phyloP scores from a whole-genome alignment of 768 basidiomycete genomes.

The Boletus sp. region DNA sequence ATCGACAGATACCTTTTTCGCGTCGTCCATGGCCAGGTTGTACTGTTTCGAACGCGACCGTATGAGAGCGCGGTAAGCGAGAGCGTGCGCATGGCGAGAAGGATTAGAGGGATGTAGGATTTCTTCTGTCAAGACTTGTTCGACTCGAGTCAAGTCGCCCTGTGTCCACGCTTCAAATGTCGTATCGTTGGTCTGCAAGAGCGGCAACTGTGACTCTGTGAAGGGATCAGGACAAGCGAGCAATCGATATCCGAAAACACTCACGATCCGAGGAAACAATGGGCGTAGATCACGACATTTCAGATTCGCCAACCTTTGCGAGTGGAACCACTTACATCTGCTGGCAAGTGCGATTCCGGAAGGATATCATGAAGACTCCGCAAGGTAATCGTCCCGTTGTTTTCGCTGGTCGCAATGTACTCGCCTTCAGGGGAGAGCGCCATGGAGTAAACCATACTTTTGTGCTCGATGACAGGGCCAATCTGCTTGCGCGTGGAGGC shows the following conservation, averaged over 20 bases:
- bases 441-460: neutral
- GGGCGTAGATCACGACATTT: neutral
- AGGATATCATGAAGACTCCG: neutral
- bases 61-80: constrained; percentile 1
- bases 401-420: neutral
- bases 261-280: neutral
- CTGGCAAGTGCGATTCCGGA: neutral
- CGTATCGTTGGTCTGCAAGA: neutral
- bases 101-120: neutral
- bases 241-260: neutral
- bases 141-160: neutral
- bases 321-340: neutral
- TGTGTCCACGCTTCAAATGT: neutral
- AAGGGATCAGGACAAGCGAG: neutral
- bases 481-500: neutral
- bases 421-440: neutral
- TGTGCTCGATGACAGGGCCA: neutral
- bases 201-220: neutral
- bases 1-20: neutral
- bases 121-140: neutral
- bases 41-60: neutral
- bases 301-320: neutral
- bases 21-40: constrained; percentile 4
- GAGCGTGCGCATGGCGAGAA: neutral
- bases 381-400: neutral